These are phyloP conservation scores for Myrmaecium sp. DNA, from an alignment of 2,329 filamentous ascomycete species.

Conservation along the genomic window DNA sequence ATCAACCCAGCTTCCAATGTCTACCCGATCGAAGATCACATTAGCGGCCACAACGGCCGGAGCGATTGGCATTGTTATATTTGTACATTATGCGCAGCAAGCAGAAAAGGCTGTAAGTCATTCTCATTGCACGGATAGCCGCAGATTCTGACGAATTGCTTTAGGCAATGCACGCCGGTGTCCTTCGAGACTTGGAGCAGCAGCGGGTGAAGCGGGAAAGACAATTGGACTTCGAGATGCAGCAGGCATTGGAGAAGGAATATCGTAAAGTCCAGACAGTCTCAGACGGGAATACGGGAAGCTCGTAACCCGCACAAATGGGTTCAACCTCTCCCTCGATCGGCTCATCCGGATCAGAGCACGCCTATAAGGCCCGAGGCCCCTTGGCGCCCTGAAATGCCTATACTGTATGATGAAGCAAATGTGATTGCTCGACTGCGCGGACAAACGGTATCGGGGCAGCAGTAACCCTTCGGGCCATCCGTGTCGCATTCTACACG, in stretches of 20 bases:
- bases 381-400: too few relatives aligned
- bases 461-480: too few relatives aligned
- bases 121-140: background rate
- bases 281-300: conserved; percentile 18
- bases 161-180: conserved; percentile 89
- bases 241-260: conserved; percentile 67
- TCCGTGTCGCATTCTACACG: too few relatives aligned
- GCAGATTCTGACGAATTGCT: conserved; percentile 1
- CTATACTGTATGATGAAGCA: too few relatives aligned
- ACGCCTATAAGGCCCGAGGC: too few relatives aligned
- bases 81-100: conserved; percentile 82
- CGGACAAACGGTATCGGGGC: too few relatives aligned
- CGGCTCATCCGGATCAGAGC: too few relatives aligned
- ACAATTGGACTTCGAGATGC: conserved; percentile 88
- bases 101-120: conserved; percentile 62
- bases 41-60: conserved; percentile 61
- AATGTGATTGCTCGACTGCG: too few relatives aligned
- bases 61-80: conserved; percentile 57
- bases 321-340: too few relatives aligned
- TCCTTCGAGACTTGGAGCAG: conserved; percentile 87
- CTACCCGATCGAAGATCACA: conserved; percentile 74
- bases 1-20: conserved; percentile 43
- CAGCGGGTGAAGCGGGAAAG: conserved; percentile 80
- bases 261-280: conserved; percentile 82
- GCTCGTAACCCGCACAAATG: too few relatives aligned